Evolutionary conservation across 805 yeast genomes (phyloP), one percentile per base, ranked within the genome.

Genomic region (Teunomyces kruisii): DNA sequence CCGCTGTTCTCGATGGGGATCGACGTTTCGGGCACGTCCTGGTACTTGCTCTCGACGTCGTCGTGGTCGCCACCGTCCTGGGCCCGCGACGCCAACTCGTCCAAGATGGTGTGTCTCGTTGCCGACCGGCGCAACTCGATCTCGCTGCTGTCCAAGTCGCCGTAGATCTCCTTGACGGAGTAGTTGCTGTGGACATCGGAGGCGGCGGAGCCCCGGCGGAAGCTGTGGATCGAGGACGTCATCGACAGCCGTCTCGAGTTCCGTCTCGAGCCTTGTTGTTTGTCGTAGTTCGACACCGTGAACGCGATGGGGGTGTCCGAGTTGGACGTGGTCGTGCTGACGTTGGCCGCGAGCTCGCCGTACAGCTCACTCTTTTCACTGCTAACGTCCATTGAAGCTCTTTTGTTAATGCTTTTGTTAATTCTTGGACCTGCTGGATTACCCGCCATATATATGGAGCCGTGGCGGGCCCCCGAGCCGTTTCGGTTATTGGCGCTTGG

Each of bases 1-100:
- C 87, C 87, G 44, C 71, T 76, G 41, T 67, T 58, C 36, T 60
- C 62, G 10, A 64, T 54, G 6, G 73, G 72, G 12, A 70, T 65
- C 3, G 63, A 46, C n/a, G 59, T 50, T 37, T 65, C 71, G 3
- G 65, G 29, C n/a, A 37, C 27, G 24, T 32, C 13, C 15, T 31
- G 24, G 15, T 29, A 30, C 26, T 44, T 38, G 26, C 41, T 45
- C 19, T 45, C 46, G n/a, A 36, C 26, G 14, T 36, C 41, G 17
- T 39, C 41, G 7, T 16, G 12, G 44, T 28, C 44, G 15, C 8
- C n/a, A n/a, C n/a, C 41, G n/a, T 32, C 47, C 32, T 47, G 47
- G 37, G 57, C 45, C 16, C 56, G 40, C 32, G 24, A 32, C 12
- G 43, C 48, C n/a, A 50, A 41, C 36, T 50, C 49, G 24, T 51